Percentiles rank a stretch among this genome's conserved stretches.
These are phyloP conservation scores for Cardamine chenopodiifolia DNA, from an alignment of 345 rosid species.

Conservation along the genomic window DNA sequence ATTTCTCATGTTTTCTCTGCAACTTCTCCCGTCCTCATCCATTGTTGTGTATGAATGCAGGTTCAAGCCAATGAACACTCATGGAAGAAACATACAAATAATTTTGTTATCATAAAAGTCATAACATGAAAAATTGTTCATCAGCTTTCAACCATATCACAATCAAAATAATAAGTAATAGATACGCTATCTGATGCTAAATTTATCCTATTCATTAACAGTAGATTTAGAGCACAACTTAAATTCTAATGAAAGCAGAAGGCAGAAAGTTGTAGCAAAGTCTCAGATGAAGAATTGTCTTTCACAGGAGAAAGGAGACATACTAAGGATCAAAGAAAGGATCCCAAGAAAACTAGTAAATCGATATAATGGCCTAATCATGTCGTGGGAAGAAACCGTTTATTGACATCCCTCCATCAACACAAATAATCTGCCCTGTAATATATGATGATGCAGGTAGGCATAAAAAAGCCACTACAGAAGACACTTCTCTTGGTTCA, in stretches of 20 bases:
- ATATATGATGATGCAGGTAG: slow-evolving; percentile 79
- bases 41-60: not conserved
- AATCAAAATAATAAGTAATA: not conserved
- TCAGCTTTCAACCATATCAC: not conserved
- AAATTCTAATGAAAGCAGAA: slow-evolving; percentile 1
- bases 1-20: not conserved
- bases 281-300: slow-evolving; percentile 1
- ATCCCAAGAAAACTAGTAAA: slow-evolving; percentile 14
- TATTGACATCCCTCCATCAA: slow-evolving; percentile 46
- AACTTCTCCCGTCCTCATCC: not conserved
- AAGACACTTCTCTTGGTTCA: slow-evolving; percentile 38
- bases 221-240: not conserved
- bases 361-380: slow-evolving; percentile 33
- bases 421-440: slow-evolving; percentile 50
- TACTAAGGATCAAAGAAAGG: not conserved
- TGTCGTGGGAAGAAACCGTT: slow-evolving; percentile 48
- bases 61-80: not conserved
- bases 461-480: slow-evolving; percentile 69
- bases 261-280: not conserved
- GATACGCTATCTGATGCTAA: not conserved
- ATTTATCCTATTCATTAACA: not conserved
- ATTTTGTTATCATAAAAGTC: not conserved
- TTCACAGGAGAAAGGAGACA: not conserved
- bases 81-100: not conserved
- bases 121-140: not conserved